Evolutionary conservation across 208 protist species (phyloP).

Genomic region (Leptomonas pyrrhocoris): DNA sequence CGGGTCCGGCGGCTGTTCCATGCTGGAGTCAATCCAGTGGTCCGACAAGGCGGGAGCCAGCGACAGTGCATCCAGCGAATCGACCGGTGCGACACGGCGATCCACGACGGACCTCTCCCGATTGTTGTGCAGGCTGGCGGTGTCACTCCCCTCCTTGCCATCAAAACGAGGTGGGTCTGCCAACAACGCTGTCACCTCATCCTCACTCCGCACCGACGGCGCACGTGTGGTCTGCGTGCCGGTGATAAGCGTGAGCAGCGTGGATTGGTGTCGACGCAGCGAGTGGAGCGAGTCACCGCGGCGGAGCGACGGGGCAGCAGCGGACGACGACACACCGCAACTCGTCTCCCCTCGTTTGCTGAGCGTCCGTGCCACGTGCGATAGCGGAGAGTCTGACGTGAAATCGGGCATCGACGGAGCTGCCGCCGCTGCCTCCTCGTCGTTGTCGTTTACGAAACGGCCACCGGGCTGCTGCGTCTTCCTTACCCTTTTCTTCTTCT

Average conservation of each 20-base stretch:
- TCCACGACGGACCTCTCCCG: neutral
- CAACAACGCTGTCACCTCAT: too few species aligned
- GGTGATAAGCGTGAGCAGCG: slow-evolving; percentile 30
- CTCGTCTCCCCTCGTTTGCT: slow-evolving; percentile 1
- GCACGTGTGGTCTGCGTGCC: neutral
- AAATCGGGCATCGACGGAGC: neutral
- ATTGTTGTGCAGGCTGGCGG: too few species aligned
- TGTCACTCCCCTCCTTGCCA: too few species aligned
- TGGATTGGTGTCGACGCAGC: slow-evolving; percentile 19
- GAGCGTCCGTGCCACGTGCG: neutral
- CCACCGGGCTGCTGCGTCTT: neutral
- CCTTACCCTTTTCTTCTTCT: neutral
- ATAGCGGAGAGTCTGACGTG: neutral
- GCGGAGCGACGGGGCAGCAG: neutral
- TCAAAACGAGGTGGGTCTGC: too few species aligned
- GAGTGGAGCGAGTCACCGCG: neutral
- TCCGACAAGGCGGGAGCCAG: too few species aligned
- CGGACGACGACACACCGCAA: neutral
- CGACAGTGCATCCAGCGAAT: neutral
- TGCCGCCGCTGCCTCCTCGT: neutral
- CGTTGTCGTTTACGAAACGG: too few species aligned
- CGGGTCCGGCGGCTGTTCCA: slow-evolving; percentile 8
- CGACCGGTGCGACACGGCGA: neutral
- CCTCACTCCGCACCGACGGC: too few species aligned
- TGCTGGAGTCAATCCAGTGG: neutral